Evolutionary conservation across 176 grass and related monocot species (phyloP).

Genomic region (Chloris gayana): DNA sequence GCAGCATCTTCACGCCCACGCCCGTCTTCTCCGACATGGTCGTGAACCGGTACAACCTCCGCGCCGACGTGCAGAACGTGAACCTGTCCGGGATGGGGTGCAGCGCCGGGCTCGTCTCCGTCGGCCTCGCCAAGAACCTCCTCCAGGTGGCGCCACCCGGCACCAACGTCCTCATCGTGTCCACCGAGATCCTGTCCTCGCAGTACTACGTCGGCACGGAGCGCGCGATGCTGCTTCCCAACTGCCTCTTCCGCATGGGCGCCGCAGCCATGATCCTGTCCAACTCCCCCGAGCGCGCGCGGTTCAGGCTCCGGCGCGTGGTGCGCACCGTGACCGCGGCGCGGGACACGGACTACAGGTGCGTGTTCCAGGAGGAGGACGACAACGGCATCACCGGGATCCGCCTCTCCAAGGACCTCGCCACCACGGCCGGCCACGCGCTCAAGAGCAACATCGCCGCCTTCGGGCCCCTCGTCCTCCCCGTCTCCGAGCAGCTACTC

Average conservation of each 20-base stretch:
- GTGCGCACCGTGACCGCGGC: slow-evolving; percentile 39
- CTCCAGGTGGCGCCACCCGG: slow-evolving; percentile 30
- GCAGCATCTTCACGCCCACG: slow-evolving; percentile 54
- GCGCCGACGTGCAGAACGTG: slow-evolving; percentile 45
- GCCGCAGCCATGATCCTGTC: slow-evolving; percentile 49
- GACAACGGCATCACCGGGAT: slow-evolving; percentile 50
- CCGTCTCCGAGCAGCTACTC: slow-evolving; percentile 45
- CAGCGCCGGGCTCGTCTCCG: slow-evolving; percentile 44
- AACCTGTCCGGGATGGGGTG: slow-evolving; percentile 69
- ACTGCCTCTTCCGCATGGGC: slow-evolving; percentile 68
- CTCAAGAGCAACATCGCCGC: slow-evolving; percentile 47
- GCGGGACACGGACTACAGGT: slow-evolving; percentile 42
- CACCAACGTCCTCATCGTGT: slow-evolving; percentile 43
- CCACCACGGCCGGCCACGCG: slow-evolving; percentile 37
- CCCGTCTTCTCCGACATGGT: slow-evolving; percentile 56
- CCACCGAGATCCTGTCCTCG: slow-evolving; percentile 55
- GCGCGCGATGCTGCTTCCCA: slow-evolving; percentile 55
- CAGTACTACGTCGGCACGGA: slow-evolving; percentile 56
- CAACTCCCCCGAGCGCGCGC: slow-evolving; percentile 17
- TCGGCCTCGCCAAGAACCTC: slow-evolving; percentile 58
- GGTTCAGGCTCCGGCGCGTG: slow-evolving; percentile 29
- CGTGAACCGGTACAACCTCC: slow-evolving; percentile 53
- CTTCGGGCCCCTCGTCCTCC: slow-evolving; percentile 46
- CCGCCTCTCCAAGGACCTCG: slow-evolving; percentile 51
- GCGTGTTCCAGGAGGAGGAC: slow-evolving; percentile 60